Evolutionary conservation across 1,284 basidiomycete genomes (phyloP).

Genomic region (Hemileia vastatrix): DNA sequence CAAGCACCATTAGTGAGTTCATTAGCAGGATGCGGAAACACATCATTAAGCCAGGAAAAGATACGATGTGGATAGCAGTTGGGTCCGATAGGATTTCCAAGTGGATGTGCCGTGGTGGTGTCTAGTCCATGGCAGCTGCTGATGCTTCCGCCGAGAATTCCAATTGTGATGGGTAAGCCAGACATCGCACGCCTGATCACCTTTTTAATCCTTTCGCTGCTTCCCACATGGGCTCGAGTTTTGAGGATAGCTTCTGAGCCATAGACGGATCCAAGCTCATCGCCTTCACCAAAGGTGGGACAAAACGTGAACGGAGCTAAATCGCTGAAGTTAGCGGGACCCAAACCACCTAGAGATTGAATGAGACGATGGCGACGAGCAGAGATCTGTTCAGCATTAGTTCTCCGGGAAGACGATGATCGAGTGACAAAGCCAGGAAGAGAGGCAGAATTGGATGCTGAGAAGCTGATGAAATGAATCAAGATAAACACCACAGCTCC

Average conservation of each 20-base stretch:
- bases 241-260: slow-evolving; percentile 65
- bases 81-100: slow-evolving; percentile 68
- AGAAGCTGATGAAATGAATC: slow-evolving; percentile 19
- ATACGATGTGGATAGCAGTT: slow-evolving; percentile 78
- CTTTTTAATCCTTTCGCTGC: slow-evolving; percentile 68
- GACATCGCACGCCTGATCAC: slow-evolving; percentile 73
- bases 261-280: slow-evolving; percentile 66
- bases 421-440: slow-evolving; percentile 16
- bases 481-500: slow-evolving; percentile 12
- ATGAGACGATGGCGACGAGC: slow-evolving; percentile 16
- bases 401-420: slow-evolving; percentile 11
- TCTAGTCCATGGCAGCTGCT: slow-evolving; percentile 88
- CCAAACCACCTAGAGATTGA: slow-evolving; percentile 9
- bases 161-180: slow-evolving; percentile 79
- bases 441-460: slow-evolving; percentile 7
- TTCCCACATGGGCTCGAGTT: slow-evolving; percentile 68
- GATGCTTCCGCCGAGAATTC: slow-evolving; percentile 74
- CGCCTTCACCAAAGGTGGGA: slow-evolving; percentile 70
- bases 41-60: slow-evolving; percentile 87
- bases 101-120: slow-evolving; percentile 45
- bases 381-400: slow-evolving; percentile 23
- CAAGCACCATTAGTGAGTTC: slow-evolving; percentile 85
- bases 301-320: slow-evolving; percentile 79
- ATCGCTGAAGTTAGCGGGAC: slow-evolving; percentile 41
- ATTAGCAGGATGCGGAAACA: slow-evolving; percentile 87